These are phyloP conservation scores for Arabidopsis lyrata DNA, from an alignment of 441 rosid species.

Conservation along the genomic window DNA sequence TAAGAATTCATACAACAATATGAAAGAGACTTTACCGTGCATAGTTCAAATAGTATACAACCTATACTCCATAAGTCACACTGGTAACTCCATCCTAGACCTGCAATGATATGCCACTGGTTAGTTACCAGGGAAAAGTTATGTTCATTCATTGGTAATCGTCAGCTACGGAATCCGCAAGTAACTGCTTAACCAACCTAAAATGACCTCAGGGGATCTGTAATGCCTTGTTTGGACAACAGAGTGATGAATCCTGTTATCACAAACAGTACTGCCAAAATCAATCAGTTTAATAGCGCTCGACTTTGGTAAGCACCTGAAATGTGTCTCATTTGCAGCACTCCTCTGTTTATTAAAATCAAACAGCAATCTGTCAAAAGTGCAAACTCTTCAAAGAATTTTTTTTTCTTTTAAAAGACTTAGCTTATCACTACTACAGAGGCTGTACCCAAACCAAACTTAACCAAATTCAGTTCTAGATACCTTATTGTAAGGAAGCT, in stretches of 20 bases:
- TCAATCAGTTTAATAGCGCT: slow-evolving; percentile 97
- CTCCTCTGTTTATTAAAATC: slow-evolving; percentile 71
- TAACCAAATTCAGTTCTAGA: slow-evolving; percentile 36
- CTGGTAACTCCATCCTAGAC: slow-evolving; percentile 90
- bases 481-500: slow-evolving; percentile 80
- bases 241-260: slow-evolving; percentile 82
- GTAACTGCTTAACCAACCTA: slow-evolving; percentile 59
- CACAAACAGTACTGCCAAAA: slow-evolving; percentile 87
- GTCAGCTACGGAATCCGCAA: background rate
- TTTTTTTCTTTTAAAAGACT: slow-evolving; percentile 17
- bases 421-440: slow-evolving; percentile 43
- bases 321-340: slow-evolving; percentile 65
- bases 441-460: slow-evolving; percentile 45
- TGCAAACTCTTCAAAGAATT: background rate
- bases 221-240: slow-evolving; percentile 86
- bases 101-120: slow-evolving; percentile 49
- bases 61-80: slow-evolving; percentile 93
- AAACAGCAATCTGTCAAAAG: slow-evolving; percentile 32
- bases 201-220: slow-evolving; percentile 90
- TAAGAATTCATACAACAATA: slow-evolving; percentile 1
- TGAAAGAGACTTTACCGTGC: slow-evolving; percentile 57
- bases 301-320: slow-evolving; percentile 88
- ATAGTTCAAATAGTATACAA: slow-evolving; percentile 79
- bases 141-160: slow-evolving; percentile 1
- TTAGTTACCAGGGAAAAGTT: slow-evolving; percentile 7